phyloP scores from a whole-genome alignment of 257 asterid genomes.

The Cordia subcordata region DNA sequence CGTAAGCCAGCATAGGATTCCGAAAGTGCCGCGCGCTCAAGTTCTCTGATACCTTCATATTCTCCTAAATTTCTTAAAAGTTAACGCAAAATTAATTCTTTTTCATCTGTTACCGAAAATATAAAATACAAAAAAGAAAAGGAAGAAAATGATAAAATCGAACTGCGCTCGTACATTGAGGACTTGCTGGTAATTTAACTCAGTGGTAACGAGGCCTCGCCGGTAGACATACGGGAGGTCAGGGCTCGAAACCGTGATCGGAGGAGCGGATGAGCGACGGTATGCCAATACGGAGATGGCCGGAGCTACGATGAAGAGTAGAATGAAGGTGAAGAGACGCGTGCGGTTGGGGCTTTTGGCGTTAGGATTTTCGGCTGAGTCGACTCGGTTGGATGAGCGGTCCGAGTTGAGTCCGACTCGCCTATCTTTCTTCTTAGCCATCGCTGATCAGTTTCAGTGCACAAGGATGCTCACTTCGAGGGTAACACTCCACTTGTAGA shows the following conservation, averaged over 20 bases:
- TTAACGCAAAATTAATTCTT: slow-evolving; percentile 12
- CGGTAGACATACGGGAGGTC: slow-evolving; percentile 39
- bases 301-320: slow-evolving; percentile 45
- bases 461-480: background rate
- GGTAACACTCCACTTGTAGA: too few relatives aligned
- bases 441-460: slow-evolving; percentile 12
- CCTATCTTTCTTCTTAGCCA: slow-evolving; percentile 63
- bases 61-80: slow-evolving; percentile 60
- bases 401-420: slow-evolving; percentile 30
- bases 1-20: slow-evolving; percentile 80
- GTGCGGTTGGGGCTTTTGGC: slow-evolving; percentile 25
- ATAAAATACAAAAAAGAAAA: background rate
- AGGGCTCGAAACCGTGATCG: slow-evolving; percentile 8
- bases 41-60: slow-evolving; percentile 57
- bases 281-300: slow-evolving; percentile 43
- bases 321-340: slow-evolving; percentile 11
- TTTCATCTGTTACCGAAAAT: background rate
- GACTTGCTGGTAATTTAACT: slow-evolving; percentile 47
- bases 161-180: slow-evolving; percentile 48
- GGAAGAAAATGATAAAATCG: background rate
- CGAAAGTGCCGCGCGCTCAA: slow-evolving; percentile 50
- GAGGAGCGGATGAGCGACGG: slow-evolving; percentile 28
- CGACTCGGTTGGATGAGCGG: slow-evolving; percentile 14
- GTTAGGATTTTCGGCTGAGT: slow-evolving; percentile 18
- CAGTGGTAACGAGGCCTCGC: slow-evolving; percentile 48